phyloP scores from a whole-genome alignment of 1,284 basidiomycete species.

The Grifola frondosa region DNA sequence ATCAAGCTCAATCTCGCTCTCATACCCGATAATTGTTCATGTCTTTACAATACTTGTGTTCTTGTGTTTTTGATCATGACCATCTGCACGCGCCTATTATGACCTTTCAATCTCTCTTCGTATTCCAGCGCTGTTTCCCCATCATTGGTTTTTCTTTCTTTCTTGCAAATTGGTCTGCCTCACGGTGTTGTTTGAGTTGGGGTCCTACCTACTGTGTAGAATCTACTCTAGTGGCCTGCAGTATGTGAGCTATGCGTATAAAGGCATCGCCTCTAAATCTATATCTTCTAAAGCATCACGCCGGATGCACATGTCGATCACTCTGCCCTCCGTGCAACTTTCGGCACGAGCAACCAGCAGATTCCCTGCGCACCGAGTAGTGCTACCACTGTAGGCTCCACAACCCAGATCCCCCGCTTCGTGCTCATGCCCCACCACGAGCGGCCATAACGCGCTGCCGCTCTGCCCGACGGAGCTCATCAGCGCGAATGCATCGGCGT shows the following conservation, averaged over 20 bases:
- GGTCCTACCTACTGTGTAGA: not conserved
- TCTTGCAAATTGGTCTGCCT: slow-evolving; percentile 3
- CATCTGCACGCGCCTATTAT: not conserved
- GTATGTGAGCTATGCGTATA: not conserved
- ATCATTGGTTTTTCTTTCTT: slow-evolving; percentile 5
- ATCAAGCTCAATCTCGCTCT: slow-evolving; percentile 1
- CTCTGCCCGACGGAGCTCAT: slow-evolving; percentile 35
- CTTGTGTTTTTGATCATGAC: slow-evolving; percentile 10
- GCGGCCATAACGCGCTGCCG: slow-evolving; percentile 35
- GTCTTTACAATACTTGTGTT: slow-evolving; percentile 17
- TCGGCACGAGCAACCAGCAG: slow-evolving; percentile 28
- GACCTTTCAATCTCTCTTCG: slow-evolving; percentile 6
- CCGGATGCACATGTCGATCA: slow-evolving; percentile 1
- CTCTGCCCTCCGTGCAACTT: slow-evolving; percentile 19
- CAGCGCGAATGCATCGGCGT: slow-evolving; percentile 33
- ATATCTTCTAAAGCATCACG: slow-evolving; percentile 1
- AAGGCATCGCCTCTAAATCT: not conserved
- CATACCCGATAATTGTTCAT: slow-evolving; percentile 6
- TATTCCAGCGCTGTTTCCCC: slow-evolving; percentile 2
- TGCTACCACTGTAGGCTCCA: slow-evolving; percentile 30
- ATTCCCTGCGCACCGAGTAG: slow-evolving; percentile 29
- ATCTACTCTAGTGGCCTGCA: not conserved
- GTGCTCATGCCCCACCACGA: slow-evolving; percentile 36
- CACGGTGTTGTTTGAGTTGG: slow-evolving; percentile 3
- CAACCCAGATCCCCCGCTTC: slow-evolving; percentile 35